Percentiles rank a stretch among this genome's conserved stretches.
Evolutionary conservation across 192 early-diverging fungal genomes (phyloP).

Genomic region (Podila minutissima): DNA sequence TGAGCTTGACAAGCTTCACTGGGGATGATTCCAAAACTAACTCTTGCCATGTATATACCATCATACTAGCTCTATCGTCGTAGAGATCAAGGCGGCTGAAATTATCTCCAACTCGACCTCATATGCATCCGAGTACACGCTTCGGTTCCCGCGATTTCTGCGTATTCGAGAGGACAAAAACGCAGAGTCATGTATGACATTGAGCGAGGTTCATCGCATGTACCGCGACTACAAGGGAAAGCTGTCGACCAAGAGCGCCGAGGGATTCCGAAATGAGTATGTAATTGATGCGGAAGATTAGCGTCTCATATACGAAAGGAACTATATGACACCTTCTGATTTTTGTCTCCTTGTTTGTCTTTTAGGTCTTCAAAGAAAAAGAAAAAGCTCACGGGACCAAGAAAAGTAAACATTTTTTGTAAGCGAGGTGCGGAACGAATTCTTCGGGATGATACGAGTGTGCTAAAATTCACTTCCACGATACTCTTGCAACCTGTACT

Average conservation of each 20-base stretch:
- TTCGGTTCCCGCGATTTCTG: conserved; percentile 83
- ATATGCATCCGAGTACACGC: conserved; percentile 70
- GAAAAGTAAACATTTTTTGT: conserved; percentile 12
- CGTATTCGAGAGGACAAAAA: conserved; percentile 74
- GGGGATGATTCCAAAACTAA: neutral
- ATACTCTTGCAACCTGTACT: neutral
- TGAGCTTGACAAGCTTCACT: no score
- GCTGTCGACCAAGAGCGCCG: conserved; percentile 12
- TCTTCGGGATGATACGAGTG: neutral
- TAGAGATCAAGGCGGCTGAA: conserved; percentile 75
- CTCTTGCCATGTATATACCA: neutral
- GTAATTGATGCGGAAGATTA: neutral
- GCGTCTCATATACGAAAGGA: neutral
- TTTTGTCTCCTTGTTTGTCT: neutral
- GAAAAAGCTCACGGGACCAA: conserved; percentile 21
- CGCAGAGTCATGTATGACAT: conserved; percentile 56
- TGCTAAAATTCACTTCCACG: neutral
- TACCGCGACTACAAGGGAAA: conserved; percentile 43
- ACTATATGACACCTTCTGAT: neutral
- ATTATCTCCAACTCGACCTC: conserved; percentile 60
- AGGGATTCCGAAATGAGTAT: neutral
- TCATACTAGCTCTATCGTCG: conserved; percentile 60
- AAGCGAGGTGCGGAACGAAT: neutral
- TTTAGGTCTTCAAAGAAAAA: conserved; percentile 5
- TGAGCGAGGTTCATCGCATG: conserved; percentile 49